A percentile compares a stretch with the other conserved stretches of the same genome.
These are phyloP conservation scores for Amanita subjunquillea DNA, from an alignment of 768 basidiomycete genomes.

Conservation along the genomic window DNA sequence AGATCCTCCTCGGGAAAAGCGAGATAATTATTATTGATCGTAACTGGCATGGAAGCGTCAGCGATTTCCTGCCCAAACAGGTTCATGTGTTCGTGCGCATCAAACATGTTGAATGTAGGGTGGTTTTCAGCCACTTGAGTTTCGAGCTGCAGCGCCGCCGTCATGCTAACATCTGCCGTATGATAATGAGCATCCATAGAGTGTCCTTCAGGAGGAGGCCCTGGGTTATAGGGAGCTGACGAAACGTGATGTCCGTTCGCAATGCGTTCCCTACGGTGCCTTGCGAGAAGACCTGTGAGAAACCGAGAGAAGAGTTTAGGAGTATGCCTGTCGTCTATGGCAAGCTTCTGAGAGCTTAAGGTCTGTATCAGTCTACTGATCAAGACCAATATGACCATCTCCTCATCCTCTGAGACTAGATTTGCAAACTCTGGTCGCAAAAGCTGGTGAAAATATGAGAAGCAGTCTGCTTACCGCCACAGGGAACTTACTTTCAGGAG, in stretches of 20 bases:
- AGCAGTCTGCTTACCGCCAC: not conserved
- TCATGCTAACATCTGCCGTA: not conserved
- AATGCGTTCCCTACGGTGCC: constrained; percentile 59
- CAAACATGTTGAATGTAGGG: not conserved
- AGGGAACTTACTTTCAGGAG: constrained; percentile 52
- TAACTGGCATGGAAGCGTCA: constrained; percentile 28
- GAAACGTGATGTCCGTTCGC: constrained; percentile 42
- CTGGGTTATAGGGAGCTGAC: constrained; percentile 31
- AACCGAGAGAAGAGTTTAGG: constrained; percentile 76
- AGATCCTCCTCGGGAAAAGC: constrained; percentile 43
- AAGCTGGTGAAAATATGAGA: constrained; percentile 28
- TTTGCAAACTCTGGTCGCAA: constrained; percentile 66
- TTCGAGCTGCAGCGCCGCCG: not conserved
- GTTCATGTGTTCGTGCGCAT: constrained; percentile 13
- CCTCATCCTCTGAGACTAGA: constrained; percentile 49
- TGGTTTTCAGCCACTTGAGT: not conserved
- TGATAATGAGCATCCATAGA: not conserved
- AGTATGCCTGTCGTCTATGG: constrained; percentile 75
- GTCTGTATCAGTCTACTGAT: constrained; percentile 67
- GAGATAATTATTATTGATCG: constrained; percentile 29
- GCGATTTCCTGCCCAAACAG: constrained; percentile 39
- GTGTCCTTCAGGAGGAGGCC: constrained; percentile 1
- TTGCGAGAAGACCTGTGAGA: constrained; percentile 59
- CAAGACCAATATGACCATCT: constrained; percentile 60
- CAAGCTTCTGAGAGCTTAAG: constrained; percentile 59